Evolutionary conservation across 768 basidiomycete species (phyloP), one percentile per base, ranked within the genome.

Genomic region (Lactifluus rugatus): DNA sequence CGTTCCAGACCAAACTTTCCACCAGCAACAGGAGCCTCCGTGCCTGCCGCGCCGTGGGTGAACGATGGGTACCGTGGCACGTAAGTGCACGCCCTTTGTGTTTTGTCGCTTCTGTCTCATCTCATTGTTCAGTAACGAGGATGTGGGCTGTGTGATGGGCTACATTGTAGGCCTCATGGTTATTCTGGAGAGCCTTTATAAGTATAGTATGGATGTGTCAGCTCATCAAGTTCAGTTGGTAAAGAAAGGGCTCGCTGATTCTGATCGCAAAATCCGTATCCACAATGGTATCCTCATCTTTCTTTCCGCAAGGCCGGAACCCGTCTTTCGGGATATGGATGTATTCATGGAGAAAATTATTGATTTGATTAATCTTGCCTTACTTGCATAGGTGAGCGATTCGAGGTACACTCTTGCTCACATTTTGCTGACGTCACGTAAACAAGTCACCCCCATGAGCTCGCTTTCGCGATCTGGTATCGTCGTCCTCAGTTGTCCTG

Each of bases 101-200:
- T 9, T 10, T 31, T 8, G 19, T 25, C 8, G 8, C 17, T 19
- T 19, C n/a, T 3, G 17, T 2, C n/a, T 52, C 14, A 48, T 14
- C 21, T 23, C 23, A 14, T 53, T 14, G 21, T 42, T 26, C 51
- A 58, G 57, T 2, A 9, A 16, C 1, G 52, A 58, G 45, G 32
- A 58, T 39, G 14, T 53, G 7, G 32, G 46, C n/a, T 32, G 28
- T 17, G 46, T 48, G n/a, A 41, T 53, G 52, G 51, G 51, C 31
- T 58, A 58, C 45, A 53, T 58, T 19, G 52, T 58, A 19, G 23
- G 48, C 42, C 48, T 59, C 25, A 59, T 41, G 5, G 41, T 49
- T 7, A 44, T 54, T 17, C n/a, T 49, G 14, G 13, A 23, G 9
- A 7, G 16, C 4, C 6, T 59, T 8, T 59, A 45, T 25, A 26